phyloP scores from a whole-genome alignment of 345 rosid species.

The Trapa bicornis region DNA sequence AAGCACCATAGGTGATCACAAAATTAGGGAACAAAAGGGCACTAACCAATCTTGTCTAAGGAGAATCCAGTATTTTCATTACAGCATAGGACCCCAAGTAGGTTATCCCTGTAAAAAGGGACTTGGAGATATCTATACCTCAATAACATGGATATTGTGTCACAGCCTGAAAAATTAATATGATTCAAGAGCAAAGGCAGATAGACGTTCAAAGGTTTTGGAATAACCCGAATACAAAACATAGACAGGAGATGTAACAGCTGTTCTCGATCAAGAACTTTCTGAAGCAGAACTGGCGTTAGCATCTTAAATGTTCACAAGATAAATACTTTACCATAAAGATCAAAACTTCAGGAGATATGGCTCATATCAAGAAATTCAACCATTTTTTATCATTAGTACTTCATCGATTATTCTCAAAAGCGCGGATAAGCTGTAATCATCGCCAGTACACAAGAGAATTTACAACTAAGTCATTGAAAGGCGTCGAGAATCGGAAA shows the following conservation, averaged over 20 bases:
- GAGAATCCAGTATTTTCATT: conserved; percentile 14
- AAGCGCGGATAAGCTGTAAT: conserved; percentile 38
- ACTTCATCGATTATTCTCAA: conserved; percentile 27
- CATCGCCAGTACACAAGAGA: conserved; percentile 30
- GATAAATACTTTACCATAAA: neutral
- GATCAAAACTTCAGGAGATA: neutral
- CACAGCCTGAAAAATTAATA: neutral
- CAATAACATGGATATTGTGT: conserved; percentile 8
- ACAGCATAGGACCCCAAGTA: conserved; percentile 14
- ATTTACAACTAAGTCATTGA: neutral
- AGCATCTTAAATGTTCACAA: conserved; percentile 15
- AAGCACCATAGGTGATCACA: neutral
- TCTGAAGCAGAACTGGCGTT: conserved; percentile 99
- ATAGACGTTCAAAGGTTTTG: too few relatives aligned
- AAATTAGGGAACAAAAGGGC: neutral
- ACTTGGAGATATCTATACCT: conserved; percentile 10
- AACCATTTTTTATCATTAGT: conserved; percentile 14
- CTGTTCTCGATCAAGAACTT: conserved; percentile 87
- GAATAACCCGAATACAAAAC: too few relatives aligned
- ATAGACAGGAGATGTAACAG: neutral
- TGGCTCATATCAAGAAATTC: conserved; percentile 43
- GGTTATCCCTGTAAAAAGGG: conserved; percentile 13
- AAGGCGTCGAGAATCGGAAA: neutral
- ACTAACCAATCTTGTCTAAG: conserved; percentile 26
- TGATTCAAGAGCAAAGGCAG: neutral